Conservation (phyloP, 768 basidiomycete species). For the Xerocomus spinulosus region DNA sequence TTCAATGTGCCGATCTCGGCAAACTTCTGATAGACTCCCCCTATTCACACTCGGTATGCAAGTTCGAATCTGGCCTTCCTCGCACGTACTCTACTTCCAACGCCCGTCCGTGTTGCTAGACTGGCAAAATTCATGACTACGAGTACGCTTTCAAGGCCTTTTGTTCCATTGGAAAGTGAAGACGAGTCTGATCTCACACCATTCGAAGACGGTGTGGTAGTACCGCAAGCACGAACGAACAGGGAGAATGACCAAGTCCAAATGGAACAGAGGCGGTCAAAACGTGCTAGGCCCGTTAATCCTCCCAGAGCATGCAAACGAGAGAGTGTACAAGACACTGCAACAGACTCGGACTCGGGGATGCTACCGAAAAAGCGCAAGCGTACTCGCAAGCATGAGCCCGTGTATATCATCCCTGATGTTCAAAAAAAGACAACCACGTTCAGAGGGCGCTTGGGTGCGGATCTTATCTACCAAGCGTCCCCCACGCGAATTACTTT, state of each 20-base stretch:
- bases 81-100: not conserved
- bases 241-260: not conserved
- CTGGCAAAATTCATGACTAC: too few relatives aligned
- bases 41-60: too few relatives aligned
- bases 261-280: too few relatives aligned
- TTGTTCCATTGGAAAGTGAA: not conserved
- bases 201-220: slow-evolving; percentile 8
- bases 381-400: slow-evolving; percentile 38
- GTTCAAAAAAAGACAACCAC: slow-evolving; percentile 62
- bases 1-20: too few relatives aligned
- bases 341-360: not conserved
- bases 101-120: too few relatives aligned
- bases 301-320: slow-evolving; percentile 10
- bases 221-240: not conserved
- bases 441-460: slow-evolving; percentile 64
- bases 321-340: slow-evolving; percentile 10
- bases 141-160: too few relatives aligned
- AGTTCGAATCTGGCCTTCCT: too few relatives aligned
- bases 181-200: slow-evolving; percentile 16
- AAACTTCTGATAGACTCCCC: too few relatives aligned
- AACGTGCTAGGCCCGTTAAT: not conserved
- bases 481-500: slow-evolving; percentile 4
- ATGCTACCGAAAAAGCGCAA: slow-evolving; percentile 24
- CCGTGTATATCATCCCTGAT: slow-evolving; percentile 65
- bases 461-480: slow-evolving; percentile 1